phyloP scores from a whole-genome alignment of 192 early-diverging fungal species.

The Bifiguratus adelaidae region DNA sequence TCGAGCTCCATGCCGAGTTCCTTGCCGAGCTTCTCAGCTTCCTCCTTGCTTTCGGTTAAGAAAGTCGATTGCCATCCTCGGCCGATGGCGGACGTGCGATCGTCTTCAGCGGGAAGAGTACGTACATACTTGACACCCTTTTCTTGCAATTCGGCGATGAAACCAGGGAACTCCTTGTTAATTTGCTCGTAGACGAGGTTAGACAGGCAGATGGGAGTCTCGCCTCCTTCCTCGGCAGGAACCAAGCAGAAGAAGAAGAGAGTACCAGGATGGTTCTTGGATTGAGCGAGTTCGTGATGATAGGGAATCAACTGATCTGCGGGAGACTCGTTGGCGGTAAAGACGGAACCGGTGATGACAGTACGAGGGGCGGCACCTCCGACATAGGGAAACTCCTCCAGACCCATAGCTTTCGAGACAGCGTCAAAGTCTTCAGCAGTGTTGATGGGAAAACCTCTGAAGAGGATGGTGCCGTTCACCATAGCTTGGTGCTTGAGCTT shows the following conservation, averaged over 20 bases:
- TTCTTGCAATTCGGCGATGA: constrained; percentile 10
- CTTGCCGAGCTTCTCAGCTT: constrained; percentile 4
- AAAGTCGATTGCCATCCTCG: constrained; percentile 25
- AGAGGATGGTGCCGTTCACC: constrained; percentile 21
- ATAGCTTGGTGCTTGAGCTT: no score
- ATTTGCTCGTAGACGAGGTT: constrained; percentile 15
- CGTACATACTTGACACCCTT: constrained; percentile 23
- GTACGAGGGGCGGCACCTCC: constrained; percentile 20
- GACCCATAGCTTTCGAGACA: constrained; percentile 20
- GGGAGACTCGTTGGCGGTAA: constrained; percentile 5
- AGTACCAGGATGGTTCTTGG: constrained; percentile 13
- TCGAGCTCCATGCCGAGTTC: constrained; percentile 18
- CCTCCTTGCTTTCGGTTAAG: constrained; percentile 7
- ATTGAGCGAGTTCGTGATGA: constrained; percentile 22
- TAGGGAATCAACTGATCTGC: constrained; percentile 24
- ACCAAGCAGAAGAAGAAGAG: constrained; percentile 17
- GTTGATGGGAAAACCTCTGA: constrained; percentile 18
- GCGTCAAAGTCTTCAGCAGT: constrained; percentile 14
- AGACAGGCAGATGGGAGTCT: constrained; percentile 19
- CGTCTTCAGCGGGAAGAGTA: constrained; percentile 17
- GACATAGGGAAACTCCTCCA: constrained; percentile 18
- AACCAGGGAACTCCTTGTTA: constrained; percentile 7
- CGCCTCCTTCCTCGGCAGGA: constrained; percentile 14
- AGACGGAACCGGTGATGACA: constrained; percentile 7
- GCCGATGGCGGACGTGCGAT: constrained; percentile 16